Evolutionary conservation across 2,329 filamentous ascomycete genomes (phyloP).

Genomic region (Cylindrodendrum hubeiense): DNA sequence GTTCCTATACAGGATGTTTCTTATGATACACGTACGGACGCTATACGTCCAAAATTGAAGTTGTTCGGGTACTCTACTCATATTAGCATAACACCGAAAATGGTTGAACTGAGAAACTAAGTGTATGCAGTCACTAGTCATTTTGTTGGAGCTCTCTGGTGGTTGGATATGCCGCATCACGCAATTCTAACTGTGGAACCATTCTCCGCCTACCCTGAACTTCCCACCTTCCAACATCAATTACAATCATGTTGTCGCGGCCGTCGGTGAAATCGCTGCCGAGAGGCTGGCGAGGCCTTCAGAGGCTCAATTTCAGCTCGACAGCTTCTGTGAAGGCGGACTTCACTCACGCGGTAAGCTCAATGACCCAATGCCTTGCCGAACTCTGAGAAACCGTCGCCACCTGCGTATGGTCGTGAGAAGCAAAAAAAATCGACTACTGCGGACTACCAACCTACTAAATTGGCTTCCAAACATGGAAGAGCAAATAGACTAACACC

Average conservation of each 20-base stretch:
- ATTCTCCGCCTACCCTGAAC: constrained; percentile 18
- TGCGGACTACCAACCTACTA: background rate
- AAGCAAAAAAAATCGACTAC: too few species aligned
- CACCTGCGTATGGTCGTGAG: constrained; percentile 16
- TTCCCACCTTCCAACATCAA: constrained; percentile 12
- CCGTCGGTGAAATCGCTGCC: constrained; percentile 6
- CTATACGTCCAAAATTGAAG: background rate
- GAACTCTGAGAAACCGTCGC: background rate
- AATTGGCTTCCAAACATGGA: background rate
- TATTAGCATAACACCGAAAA: too few species aligned
- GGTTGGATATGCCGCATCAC: constrained; percentile 4
- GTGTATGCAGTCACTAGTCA: too few species aligned
- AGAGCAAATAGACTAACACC: background rate
- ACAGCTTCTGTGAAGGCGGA: constrained; percentile 51
- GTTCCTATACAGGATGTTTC: background rate
- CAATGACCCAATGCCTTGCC: background rate
- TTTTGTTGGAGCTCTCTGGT: background rate
- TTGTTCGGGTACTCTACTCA: background rate
- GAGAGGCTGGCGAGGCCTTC: background rate
- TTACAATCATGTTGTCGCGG: constrained; percentile 32
- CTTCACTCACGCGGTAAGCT: constrained; percentile 60
- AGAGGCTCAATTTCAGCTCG: constrained; percentile 51
- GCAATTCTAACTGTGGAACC: constrained; percentile 19
- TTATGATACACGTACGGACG: too few species aligned
- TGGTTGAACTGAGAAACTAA: background rate